Base-by-base conservation (phyloP, 176 grass and related monocot species). In the Themeda triandra region DNA sequence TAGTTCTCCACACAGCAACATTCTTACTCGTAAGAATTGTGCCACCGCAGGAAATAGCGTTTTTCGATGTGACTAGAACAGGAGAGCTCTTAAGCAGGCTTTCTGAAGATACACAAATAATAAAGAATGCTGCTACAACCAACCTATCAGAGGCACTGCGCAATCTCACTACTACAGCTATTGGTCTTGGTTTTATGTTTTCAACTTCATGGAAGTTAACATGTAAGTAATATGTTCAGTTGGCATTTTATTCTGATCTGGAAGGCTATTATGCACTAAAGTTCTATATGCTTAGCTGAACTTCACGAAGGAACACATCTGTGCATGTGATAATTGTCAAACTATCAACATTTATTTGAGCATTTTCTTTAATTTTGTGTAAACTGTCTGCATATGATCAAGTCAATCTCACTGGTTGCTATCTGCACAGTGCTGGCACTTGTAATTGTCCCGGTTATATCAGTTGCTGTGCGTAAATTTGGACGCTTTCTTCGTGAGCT, bases 31-130 rank as follows among this genome's bases (percentile, higher is more conserved):
- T 66, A 81, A 39, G 65, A 24, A 40, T 31, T 87, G 49, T 79
- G n/a, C 56, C 33, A 54, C 70, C 24, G 44, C 82, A 99, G 96
- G 96, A 99, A 76, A 96, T 99, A 89, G 91, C 96, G 41, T 99
- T 99, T 83, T 99, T 93, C 88, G 96, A 99, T 75, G 93, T 99
- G 75, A 99, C 96, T 24, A 83, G 96, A 74, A 96, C 93, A 64
- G 96, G 96, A 83, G 93, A 99, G 86, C 96, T 99, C 41, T 85
- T 99, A 88, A 99, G 96, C 80, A 92, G 93, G 71, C 88, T 99
- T 78, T 99, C 93, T 87, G 96, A 99, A 87, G 96, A 99, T 85
- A 99, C 96, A 66, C 93, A 99, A 81, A 93, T 99, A 75, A 99
- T 96, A 83, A 99, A 99, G 83, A 99, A 99, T 89, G 96, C 96